Percentiles rank a stretch among this genome's conserved stretches.
Evolutionary conservation across 2,329 filamentous ascomycete genomes (phyloP).

Genomic region (Cryphonectria japonica): DNA sequence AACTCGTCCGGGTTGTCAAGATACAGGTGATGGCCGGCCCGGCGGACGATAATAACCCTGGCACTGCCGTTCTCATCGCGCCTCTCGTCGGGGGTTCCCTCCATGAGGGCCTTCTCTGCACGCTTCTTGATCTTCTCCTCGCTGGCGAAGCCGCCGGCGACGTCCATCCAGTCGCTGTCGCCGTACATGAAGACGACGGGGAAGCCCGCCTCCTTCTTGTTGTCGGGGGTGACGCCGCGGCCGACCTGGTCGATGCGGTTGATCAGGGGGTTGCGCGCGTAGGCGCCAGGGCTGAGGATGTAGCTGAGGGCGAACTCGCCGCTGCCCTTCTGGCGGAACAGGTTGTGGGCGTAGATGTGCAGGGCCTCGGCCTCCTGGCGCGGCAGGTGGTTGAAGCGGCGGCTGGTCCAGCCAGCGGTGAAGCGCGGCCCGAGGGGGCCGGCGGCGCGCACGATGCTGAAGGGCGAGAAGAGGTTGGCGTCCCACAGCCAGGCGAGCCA

Average conservation of each 20-base stretch:
- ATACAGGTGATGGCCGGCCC: slow-evolving; percentile 64
- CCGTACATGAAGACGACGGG: slow-evolving; percentile 95
- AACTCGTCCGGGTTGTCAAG: slow-evolving; percentile 63
- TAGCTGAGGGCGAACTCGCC: slow-evolving; percentile 94
- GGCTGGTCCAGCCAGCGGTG: slow-evolving; percentile 91
- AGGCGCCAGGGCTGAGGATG: slow-evolving; percentile 90
- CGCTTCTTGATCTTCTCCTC: slow-evolving; percentile 77
- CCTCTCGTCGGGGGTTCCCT: slow-evolving; percentile 70
- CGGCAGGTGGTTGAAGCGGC: slow-evolving; percentile 89
- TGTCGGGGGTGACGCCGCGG: slow-evolving; percentile 58
- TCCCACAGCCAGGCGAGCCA: slow-evolving; percentile 97
- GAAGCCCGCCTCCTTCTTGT: slow-evolving; percentile 63
- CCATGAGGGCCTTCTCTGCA: slow-evolving; percentile 60
- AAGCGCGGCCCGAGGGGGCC: slow-evolving; percentile 90
- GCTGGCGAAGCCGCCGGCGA: slow-evolving; percentile 79
- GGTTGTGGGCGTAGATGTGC: slow-evolving; percentile 91
- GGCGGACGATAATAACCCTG: slow-evolving; percentile 76
- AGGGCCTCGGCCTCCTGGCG: slow-evolving; percentile 78
- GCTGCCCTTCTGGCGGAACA: slow-evolving; percentile 89
- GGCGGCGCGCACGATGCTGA: slow-evolving; percentile 84
- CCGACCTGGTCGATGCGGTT: slow-evolving; percentile 85
- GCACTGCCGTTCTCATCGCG: slow-evolving; percentile 75
- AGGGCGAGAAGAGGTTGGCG: slow-evolving; percentile 85
- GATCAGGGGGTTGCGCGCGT: slow-evolving; percentile 85
- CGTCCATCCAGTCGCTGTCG: slow-evolving; percentile 99